Conservation (phyloP, 1,139 yeast species). For the Yamadazyma dushanensis region DNA sequence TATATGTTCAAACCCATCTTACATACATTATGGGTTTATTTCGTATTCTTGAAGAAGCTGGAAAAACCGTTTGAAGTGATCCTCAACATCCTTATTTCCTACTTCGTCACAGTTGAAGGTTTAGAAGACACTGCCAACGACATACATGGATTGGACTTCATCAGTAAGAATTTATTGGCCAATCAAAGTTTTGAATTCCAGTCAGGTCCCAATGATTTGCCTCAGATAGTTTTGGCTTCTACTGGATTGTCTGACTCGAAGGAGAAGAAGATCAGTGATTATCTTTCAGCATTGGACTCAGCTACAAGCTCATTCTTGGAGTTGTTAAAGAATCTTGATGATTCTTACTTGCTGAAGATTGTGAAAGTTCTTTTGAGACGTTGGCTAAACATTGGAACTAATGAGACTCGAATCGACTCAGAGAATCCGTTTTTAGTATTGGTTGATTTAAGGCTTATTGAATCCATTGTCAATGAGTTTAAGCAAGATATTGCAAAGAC, state of each 20-base stretch:
- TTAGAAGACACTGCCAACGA: conserved; percentile 16
- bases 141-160: conserved; percentile 31
- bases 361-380: conserved; percentile 56
- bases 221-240: conserved; percentile 38
- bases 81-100: conserved; percentile 47
- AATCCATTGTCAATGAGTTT: conserved; percentile 59
- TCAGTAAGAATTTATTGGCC: conserved; percentile 46
- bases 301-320: conserved; percentile 48
- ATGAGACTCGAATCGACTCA: conserved; percentile 15
- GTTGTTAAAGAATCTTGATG: conserved; percentile 52
- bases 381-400: conserved; percentile 46
- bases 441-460: conserved; percentile 64
- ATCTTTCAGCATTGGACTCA: conserved; percentile 50
- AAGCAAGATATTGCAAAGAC: conserved; percentile 62
- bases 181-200: conserved; percentile 53
- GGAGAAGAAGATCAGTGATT: conserved; percentile 29
- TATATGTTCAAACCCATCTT: conserved; percentile 47
- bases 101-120: conserved; percentile 40
- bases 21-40: conserved; percentile 61
- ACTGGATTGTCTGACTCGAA: conserved; percentile 13
- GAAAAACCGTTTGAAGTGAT: conserved; percentile 44
- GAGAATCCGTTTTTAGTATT: conserved; percentile 56
- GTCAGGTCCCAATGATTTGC: conserved; percentile 54
- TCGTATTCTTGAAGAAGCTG: conserved; percentile 46
- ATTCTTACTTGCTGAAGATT: conserved; percentile 40